Base-by-base conservation (phyloP, 2,329 filamentous ascomycete species). In the Epichloe hybrida region DNA sequence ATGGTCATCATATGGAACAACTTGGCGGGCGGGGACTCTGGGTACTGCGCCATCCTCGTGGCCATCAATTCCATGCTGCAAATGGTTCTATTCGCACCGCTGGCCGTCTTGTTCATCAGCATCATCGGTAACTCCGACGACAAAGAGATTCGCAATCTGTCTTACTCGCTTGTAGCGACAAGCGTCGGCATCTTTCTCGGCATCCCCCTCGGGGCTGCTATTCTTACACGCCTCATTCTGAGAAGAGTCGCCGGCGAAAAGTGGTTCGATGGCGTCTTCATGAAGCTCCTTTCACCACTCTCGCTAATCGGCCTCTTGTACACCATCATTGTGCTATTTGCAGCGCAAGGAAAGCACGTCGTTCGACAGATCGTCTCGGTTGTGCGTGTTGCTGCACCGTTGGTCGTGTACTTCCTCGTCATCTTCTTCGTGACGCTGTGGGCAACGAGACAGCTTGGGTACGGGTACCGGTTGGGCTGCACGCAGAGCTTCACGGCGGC, bases 401-500 rank as follows among this genome's bases (percentile, higher is more conserved):
- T 95, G 40, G 62, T 94, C 1, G 81, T 94, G 0, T 95, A 95
- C 62, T 95, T 95, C 60, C 58, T 80, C 1, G 65, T 83, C 53
- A 78, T 93, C 51, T 95, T 95, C 69, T 79, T 80, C 46, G 59
- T 72, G 2, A 93, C 87, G 0, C 69, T 93, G 1, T 71, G 70
- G 42, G 67, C 82, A 2, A 76, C 80, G 3, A 72, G 75, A 46
- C 75, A 72, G n/a, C 67, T 84, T n/a, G 84, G 87, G 0, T 89
- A 89, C 52, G 80, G 79, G 0, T 94, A 94, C 62, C 74, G 75
- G 37, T 64, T 89, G 1, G 76, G 77, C 1, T 75, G 77, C 11
- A 91, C 88, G 2, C 88, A 94, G 67, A 89, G 86, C 61, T 93
- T 95, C 59, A 94, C 87, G 0, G 90, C 88, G 0, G 86, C 87